These are phyloP conservation scores for Chytriomyces sp. DNA, from an alignment of 192 early-diverging fungal genomes.

Conservation along the genomic window DNA sequence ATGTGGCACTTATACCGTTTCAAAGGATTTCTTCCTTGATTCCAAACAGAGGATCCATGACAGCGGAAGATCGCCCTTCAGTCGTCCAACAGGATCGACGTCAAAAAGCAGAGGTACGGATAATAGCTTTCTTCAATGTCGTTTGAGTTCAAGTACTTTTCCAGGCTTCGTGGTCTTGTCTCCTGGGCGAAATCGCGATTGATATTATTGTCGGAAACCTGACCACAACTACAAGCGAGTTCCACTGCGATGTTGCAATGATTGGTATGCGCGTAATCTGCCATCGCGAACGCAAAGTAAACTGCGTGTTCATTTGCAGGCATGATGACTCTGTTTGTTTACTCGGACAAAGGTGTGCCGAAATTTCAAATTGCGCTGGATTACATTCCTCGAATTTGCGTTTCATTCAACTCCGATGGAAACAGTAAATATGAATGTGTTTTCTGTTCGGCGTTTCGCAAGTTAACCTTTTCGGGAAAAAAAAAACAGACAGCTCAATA, in stretches of 20 bases:
- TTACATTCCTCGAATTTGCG: neutral
- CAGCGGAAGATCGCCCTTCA: neutral
- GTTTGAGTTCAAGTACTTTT: neutral
- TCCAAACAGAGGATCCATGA: neutral
- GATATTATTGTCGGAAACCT: conserved; percentile 14
- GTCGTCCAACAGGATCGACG: neutral
- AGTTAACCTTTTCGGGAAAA: neutral
- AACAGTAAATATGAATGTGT: neutral
- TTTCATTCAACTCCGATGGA: neutral
- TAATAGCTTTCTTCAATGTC: neutral
- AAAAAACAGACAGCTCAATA: neutral
- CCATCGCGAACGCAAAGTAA: neutral
- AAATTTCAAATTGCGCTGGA: conserved; percentile 4
- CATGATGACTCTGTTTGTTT: neutral
- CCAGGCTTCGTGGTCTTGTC: conserved; percentile 19
- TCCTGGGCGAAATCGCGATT: conserved; percentile 16
- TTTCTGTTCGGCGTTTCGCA: neutral
- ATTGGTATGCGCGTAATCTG: neutral
- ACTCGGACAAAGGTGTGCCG: neutral
- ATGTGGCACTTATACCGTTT: neutral
- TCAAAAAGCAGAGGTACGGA: neutral
- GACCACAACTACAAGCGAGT: neutral
- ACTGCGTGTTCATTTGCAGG: neutral
- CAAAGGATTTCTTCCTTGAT: neutral
- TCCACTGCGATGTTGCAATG: neutral